A percentile compares a stretch with the other conserved stretches of the same genome.
phyloP scores from a whole-genome alignment of 108 stramenopile species.

The Asterionellopsis glacialis region DNA sequence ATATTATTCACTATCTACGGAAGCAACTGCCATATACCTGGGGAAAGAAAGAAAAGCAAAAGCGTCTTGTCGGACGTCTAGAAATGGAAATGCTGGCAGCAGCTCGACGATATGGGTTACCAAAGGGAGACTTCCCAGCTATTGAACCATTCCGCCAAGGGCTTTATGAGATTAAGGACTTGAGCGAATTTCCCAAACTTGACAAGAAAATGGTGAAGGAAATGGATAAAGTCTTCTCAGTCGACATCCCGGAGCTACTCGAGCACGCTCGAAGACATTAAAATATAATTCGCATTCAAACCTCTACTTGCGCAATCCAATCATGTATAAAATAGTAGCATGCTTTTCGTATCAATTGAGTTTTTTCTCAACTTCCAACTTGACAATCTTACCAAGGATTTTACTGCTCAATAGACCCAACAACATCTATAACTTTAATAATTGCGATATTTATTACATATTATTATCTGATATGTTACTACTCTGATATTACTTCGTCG shows the following conservation, averaged over 20 bases:
- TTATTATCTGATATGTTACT: no score
- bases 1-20: slow-evolving; percentile 96
- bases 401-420: no score
- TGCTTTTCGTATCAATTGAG: no score
- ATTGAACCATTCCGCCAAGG: slow-evolving; percentile 76
- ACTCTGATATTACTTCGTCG: no score
- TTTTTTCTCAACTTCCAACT: no score
- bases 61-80: slow-evolving; percentile 84
- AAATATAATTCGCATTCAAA: not conserved
- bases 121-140: slow-evolving; percentile 78
- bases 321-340: no score
- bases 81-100: slow-evolving; percentile 91
- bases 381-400: no score
- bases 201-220: slow-evolving; percentile 85
- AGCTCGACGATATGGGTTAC: slow-evolving; percentile 81
- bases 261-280: slow-evolving; percentile 42
- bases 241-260: slow-evolving; percentile 84
- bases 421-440: no score
- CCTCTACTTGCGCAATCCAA: no score
- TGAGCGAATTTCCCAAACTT: slow-evolving; percentile 95
- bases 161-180: slow-evolving; percentile 82
- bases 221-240: slow-evolving; percentile 86
- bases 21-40: slow-evolving; percentile 96
- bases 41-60: slow-evolving; percentile 93
- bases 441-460: no score